Evolutionary conservation across 305 asterid genomes (phyloP).

Genomic region (Nicotiana rustica): DNA sequence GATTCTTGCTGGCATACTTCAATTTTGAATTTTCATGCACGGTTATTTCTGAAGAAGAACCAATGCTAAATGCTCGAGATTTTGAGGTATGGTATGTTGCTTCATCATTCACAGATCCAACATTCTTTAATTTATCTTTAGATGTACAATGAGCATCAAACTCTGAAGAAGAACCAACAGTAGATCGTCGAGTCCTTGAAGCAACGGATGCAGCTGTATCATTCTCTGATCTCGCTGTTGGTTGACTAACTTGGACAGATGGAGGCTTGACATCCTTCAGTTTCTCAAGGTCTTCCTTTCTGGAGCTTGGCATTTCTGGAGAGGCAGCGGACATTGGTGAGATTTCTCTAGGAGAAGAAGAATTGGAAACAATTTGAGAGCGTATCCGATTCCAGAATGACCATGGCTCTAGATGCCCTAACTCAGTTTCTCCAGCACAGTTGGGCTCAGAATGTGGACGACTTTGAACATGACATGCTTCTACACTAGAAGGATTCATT

Average conservation of each 20-base stretch:
- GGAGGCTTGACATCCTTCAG: constrained; percentile 36
- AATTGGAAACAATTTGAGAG: constrained; percentile 31
- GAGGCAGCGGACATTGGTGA: constrained; percentile 41
- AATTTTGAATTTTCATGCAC: constrained; percentile 36
- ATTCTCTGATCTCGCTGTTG: constrained; percentile 39
- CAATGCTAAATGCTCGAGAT: constrained; percentile 45
- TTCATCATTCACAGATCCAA: constrained; percentile 44
- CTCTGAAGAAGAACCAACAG: constrained; percentile 53
- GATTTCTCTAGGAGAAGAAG: constrained; percentile 26
- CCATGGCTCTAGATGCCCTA: constrained; percentile 39
- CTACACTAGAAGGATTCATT: constrained; percentile 31
- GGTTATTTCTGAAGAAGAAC: constrained; percentile 51
- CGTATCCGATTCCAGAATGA: constrained; percentile 43
- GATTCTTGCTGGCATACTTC: constrained; percentile 40
- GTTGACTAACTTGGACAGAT: constrained; percentile 39
- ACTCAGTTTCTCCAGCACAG: constrained; percentile 44
- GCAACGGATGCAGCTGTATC: constrained; percentile 39
- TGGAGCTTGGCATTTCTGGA: constrained; percentile 44
- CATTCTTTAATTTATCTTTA: constrained; percentile 37
- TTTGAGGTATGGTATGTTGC: constrained; percentile 32
- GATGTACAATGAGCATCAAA: constrained; percentile 37
- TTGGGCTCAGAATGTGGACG: constrained; percentile 40
- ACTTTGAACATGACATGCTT: constrained; percentile 20
- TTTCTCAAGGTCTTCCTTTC: constrained; percentile 44
- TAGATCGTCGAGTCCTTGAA: constrained; percentile 38